Evolutionary conservation across 495 filamentous ascomycete species (phyloP).

Genomic region (Neurospora tetrasperma): DNA sequence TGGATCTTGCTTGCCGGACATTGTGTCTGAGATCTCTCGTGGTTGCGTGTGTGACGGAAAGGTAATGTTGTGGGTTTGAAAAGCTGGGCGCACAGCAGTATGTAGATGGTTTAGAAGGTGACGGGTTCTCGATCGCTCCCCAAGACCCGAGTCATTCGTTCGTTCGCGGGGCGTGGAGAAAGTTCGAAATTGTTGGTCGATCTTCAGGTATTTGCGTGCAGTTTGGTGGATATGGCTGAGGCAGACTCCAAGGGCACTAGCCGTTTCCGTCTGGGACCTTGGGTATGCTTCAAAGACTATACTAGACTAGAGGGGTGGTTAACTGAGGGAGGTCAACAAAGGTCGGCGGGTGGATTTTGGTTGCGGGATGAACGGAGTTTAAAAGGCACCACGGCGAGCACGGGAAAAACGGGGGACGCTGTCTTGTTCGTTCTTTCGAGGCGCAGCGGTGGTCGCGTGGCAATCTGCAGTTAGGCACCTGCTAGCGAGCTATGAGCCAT

Average conservation of each 20-base stretch:
- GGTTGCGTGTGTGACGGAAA: background rate
- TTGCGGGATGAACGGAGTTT: background rate
- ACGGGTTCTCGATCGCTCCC: background rate
- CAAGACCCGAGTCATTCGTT: background rate
- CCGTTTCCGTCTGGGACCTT: background rate
- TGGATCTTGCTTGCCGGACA: conserved; percentile 4
- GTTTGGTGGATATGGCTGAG: background rate
- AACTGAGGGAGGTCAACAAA: background rate
- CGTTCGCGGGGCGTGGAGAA: background rate
- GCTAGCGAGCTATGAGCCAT: background rate
- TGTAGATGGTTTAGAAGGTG: background rate
- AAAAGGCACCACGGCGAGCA: background rate
- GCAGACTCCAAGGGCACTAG: background rate
- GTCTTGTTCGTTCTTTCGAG: background rate
- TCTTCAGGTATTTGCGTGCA: background rate
- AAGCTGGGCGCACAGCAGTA: background rate
- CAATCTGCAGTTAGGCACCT: background rate
- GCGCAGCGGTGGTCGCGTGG: background rate
- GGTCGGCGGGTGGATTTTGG: background rate
- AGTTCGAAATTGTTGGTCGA: background rate
- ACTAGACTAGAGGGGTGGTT: background rate
- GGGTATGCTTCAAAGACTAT: background rate
- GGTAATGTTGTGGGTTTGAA: background rate
- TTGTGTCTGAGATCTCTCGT: background rate
- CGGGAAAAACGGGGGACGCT: background rate